These are phyloP conservation scores for Populus nigra DNA, from an alignment of 345 rosid species.

Conservation along the genomic window DNA sequence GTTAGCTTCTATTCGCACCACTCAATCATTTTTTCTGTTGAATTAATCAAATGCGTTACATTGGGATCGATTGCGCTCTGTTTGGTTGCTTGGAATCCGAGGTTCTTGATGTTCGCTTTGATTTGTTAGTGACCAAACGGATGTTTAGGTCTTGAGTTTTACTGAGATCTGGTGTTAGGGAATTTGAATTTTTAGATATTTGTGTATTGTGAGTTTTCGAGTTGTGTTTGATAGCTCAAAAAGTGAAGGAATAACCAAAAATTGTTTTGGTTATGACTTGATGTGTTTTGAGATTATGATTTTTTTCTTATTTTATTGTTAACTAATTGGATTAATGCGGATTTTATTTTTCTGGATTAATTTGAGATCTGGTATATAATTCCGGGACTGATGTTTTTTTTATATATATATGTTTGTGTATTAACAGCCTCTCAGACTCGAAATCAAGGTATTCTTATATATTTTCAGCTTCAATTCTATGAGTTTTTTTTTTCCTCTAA, in stretches of 20 bases:
- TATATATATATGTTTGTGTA: not conserved
- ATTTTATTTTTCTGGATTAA: not conserved
- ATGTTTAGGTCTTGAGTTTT: not conserved
- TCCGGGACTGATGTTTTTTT: constrained; percentile 9
- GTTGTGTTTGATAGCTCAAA: not conserved
- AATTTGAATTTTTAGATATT: not conserved
- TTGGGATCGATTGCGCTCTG: constrained; percentile 7
- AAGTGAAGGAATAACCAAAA: not conserved
- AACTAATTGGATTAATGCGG: not conserved
- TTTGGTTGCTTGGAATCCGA: constrained; percentile 1
- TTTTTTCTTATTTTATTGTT: not conserved
- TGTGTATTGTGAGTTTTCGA: constrained; percentile 1
- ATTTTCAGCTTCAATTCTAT: not conserved
- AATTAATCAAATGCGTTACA: not conserved
- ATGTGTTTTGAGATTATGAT: not conserved
- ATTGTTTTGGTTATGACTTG: not conserved
- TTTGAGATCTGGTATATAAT: constrained; percentile 17
- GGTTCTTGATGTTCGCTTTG: not conserved
- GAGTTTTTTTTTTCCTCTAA: not conserved
- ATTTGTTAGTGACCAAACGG: not conserved
- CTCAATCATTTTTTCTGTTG: not conserved
- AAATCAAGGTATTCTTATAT: constrained; percentile 39
- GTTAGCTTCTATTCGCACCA: not conserved
- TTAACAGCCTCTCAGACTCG: constrained; percentile 54
- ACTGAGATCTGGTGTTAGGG: constrained; percentile 18